Evolutionary conservation across 768 basidiomycete species (phyloP), one percentile per base, ranked within the genome.

Genomic region (Pleurotus platypus): DNA sequence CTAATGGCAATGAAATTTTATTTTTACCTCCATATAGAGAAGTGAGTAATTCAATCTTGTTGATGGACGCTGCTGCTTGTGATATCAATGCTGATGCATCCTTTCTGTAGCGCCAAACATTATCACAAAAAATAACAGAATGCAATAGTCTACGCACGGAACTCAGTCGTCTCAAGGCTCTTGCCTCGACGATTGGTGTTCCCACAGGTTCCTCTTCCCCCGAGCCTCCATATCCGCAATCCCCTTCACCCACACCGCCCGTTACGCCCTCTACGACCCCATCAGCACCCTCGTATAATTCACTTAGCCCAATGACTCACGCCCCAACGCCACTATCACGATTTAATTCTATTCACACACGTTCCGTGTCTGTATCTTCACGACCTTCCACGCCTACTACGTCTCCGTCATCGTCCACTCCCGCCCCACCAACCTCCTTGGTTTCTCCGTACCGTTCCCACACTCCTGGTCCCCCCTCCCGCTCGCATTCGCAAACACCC

Each of bases 111-210:
- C 68, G 66, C 77, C 54, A 76, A 79, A 68, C 85, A 84, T 70
- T 54, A 54, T 72, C 77, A 61, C 82, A 84, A 75, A 86, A 86
- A 78, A 77, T 82, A 57, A 85, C 86, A 72, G 89, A 90, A 72
- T 84, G 78, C 66, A 84, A 86, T 66, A 77, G 77, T 63, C 78
- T 90, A 45, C 84, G 83, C 55, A 78, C 79, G 57, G 89, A 91
- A 72, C 70, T 87, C 56, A 82, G 72, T 70, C 81, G 86, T 51
- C 66, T 78, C 61, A 81, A 78, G 69, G 75, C 77, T 16, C 67
- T 78, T 58, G 75, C 75, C 51, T 75, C 77, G 12, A 78, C 75
- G 13, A 68, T 75, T 43, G 75, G 67, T 60, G 69, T 69, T 7
- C 66, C 74, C 15, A 61, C 72, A 3, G 64, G 67, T 50, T 62